phyloP scores from a whole-genome alignment of 345 rosid genomes.

The Euclidium syriacum region DNA sequence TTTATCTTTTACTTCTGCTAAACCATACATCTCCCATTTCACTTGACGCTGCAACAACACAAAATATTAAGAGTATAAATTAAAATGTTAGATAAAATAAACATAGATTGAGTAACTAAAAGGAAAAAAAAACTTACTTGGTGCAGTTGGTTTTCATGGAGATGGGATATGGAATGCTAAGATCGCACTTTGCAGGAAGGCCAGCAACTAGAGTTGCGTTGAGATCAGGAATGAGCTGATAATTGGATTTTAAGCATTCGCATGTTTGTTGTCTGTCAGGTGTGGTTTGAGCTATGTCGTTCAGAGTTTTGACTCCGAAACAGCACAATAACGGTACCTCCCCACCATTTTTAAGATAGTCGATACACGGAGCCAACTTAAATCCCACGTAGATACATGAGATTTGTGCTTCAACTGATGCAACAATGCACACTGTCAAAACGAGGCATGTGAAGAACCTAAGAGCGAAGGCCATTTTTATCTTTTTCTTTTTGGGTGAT shows the following conservation, averaged over 20 bases:
- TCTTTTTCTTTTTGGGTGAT: too few species aligned
- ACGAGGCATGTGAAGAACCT: too few species aligned
- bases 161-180: conserved; percentile 43
- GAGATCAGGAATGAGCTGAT: not conserved
- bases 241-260: conserved; percentile 29
- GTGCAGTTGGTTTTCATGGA: conserved; percentile 37
- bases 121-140: conserved; percentile 6
- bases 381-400: too few species aligned
- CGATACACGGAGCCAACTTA: too few species aligned
- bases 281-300: conserved; percentile 26
- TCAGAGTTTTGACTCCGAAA: too few species aligned
- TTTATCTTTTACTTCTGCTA: too few species aligned
- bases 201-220: not conserved
- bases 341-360: too few species aligned
- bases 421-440: too few species aligned
- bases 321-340: too few species aligned
- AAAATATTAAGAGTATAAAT: too few species aligned
- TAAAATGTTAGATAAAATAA: not conserved
- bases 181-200: conserved; percentile 34
- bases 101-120: not conserved
- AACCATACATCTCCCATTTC: not conserved
- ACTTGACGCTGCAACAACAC: not conserved
- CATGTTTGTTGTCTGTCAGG: conserved; percentile 40
- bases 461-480: too few species aligned
- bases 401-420: too few species aligned